Base-by-base conservation (phyloP, 208 protist species). In the Leishmania martiniquensis region DNA sequence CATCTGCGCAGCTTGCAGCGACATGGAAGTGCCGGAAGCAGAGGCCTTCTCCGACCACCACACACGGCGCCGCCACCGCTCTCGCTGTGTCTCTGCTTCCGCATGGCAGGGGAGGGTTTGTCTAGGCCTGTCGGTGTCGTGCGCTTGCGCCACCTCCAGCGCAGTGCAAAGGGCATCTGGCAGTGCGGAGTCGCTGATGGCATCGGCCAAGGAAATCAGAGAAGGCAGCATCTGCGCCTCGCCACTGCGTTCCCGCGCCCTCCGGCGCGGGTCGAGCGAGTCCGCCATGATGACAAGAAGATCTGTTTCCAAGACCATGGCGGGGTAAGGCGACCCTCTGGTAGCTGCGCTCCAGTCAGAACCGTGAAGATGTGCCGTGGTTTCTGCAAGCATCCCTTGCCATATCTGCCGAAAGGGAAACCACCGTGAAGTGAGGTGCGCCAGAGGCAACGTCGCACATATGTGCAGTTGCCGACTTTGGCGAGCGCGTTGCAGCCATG, bases 11-110 rank as follows among this genome's bases (percentile, higher is more conserved):
- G 32, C 32, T 4, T 29, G 39, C 63, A 47, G 63, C 39, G 39
- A 22, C 63, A 47, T 68, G 20, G 39, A 47, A 32, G 39, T 47
- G 37, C 63, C 20, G 22, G 39, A 22, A 29, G 63, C 63, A 68
- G 63, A 42, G 39, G 63, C 13, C 6, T 37, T 42, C 39, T 34
- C 63, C 37, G 63, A 10, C 63, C 63, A 68, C 63, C 73, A 77
- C 62, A 70, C 10, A 42, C 72, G n/a, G 42, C 29, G 44, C 42
- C 72, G 72, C 55, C 59, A 68, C 12, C 47, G 72, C 34, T 32
- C 37, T 34, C 47, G 69, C 69, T 44, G 51, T 52, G 12, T 9
- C 20, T 6, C 1, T 29, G 32, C 22, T 34, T 34, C 32, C 22
- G 69, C 51, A 10, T 6, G 39, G 32, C 51, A 39, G 49, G 4